These are phyloP conservation scores for Carex scoparia DNA, from an alignment of 176 grass and related monocot genomes.

Conservation along the genomic window DNA sequence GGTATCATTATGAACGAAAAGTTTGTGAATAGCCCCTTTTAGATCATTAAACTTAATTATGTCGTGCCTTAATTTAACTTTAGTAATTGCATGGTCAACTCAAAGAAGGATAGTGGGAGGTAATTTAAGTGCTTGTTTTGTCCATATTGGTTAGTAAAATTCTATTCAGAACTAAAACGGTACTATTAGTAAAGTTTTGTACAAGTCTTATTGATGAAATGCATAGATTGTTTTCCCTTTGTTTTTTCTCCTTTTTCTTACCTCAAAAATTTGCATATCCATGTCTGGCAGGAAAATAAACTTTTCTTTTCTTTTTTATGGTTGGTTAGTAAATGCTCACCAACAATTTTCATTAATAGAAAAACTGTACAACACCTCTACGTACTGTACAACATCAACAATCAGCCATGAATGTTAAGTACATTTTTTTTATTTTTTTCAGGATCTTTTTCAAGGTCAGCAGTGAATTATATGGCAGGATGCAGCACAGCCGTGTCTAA, in stretches of 20 bases:
- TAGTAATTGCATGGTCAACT: background rate
- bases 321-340: too few relatives aligned
- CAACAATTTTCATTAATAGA: too few relatives aligned
- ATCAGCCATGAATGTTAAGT: background rate
- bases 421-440: background rate
- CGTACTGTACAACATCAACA: too few relatives aligned
- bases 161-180: background rate
- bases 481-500: slow-evolving; percentile 78
- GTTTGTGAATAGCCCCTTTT: background rate
- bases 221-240: background rate
- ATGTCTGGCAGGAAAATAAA: background rate
- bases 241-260: background rate
- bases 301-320: too few relatives aligned
- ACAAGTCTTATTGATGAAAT: background rate
- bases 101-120: background rate
- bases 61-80: background rate
- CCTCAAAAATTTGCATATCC: background rate
- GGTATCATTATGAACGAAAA: slow-evolving; percentile 33
- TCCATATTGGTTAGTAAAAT: background rate
- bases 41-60: background rate
- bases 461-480: slow-evolving; percentile 91
- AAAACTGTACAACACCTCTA: too few relatives aligned
- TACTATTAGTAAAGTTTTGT: background rate
- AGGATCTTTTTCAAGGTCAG: slow-evolving; percentile 95
- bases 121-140: background rate